Evolutionary conservation across 2,329 filamentous ascomycete genomes (phyloP).

Genomic region (Fonsecaea pedrosoi): DNA sequence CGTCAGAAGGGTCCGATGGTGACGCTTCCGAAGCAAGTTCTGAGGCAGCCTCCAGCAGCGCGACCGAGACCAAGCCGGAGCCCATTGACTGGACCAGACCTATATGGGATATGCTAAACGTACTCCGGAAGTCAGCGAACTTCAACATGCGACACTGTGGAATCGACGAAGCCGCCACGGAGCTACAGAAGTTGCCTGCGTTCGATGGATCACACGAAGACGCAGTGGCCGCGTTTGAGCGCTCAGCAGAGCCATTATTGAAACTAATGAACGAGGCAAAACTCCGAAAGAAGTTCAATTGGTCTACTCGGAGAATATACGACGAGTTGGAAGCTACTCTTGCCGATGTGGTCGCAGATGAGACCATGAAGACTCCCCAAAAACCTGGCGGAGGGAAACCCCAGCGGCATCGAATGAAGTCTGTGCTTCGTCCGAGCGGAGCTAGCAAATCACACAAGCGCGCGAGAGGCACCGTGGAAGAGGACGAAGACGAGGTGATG

Average conservation of each 20-base stretch:
- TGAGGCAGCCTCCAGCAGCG: slow-evolving; percentile 22
- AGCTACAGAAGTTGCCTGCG: slow-evolving; percentile 36
- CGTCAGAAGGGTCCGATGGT: slow-evolving; percentile 43
- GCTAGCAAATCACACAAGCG: slow-evolving; percentile 52
- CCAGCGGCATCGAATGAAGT: slow-evolving; percentile 46
- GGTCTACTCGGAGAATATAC: slow-evolving; percentile 41
- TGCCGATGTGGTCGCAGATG: slow-evolving; percentile 39
- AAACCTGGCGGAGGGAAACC: slow-evolving; percentile 26
- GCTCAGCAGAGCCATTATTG: slow-evolving; percentile 36
- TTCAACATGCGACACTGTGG: slow-evolving; percentile 40
- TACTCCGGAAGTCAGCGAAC: slow-evolving; percentile 38
- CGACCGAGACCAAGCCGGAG: slow-evolving; percentile 26
- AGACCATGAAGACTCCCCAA: slow-evolving; percentile 37
- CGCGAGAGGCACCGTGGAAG: slow-evolving; percentile 44
- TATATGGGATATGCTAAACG: slow-evolving; percentile 40
- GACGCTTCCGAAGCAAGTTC: slow-evolving; percentile 33
- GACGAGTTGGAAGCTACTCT: slow-evolving; percentile 40
- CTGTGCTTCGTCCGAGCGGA: slow-evolving; percentile 54
- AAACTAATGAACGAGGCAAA: slow-evolving; percentile 41
- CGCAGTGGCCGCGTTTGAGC: slow-evolving; percentile 38
- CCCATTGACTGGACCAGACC: slow-evolving; percentile 39
- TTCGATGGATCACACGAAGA: slow-evolving; percentile 35
- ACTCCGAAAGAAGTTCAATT: slow-evolving; percentile 42
- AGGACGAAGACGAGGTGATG: slow-evolving; percentile 45
- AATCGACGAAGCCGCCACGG: slow-evolving; percentile 37